A percentile compares a stretch with the other conserved stretches of the same genome.
phyloP scores from a whole-genome alignment of 148 eudicot genomes.

The Amaranthus cruentus region DNA sequence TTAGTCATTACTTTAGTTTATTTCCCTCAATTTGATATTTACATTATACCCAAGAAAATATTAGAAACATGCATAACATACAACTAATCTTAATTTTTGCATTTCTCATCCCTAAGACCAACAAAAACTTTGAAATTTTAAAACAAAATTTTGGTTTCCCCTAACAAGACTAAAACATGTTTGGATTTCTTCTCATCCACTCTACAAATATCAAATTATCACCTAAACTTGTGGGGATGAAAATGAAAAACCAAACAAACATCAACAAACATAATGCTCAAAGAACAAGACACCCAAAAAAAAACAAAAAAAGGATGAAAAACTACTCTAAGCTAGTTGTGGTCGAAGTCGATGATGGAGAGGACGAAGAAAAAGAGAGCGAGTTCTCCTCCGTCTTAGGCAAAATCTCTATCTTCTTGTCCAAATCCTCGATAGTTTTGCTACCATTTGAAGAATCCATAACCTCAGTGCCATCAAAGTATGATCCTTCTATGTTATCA shows the following conservation, averaged over 20 bases:
- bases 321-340: slow-evolving; percentile 24
- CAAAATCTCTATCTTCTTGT: slow-evolving; percentile 17
- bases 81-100: not conserved
- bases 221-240: slow-evolving; percentile 8
- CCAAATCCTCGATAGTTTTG: slow-evolving; percentile 19
- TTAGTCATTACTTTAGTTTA: not conserved
- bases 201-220: slow-evolving; percentile 16
- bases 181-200: slow-evolving; percentile 17
- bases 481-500: slow-evolving; percentile 9
- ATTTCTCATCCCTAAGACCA: not conserved
- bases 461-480: slow-evolving; percentile 11
- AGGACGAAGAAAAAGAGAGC: slow-evolving; percentile 14
- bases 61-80: not conserved
- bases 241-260: slow-evolving; percentile 10
- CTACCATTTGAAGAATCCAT: slow-evolving; percentile 4
- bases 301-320: not conserved
- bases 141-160: slow-evolving; percentile 18
- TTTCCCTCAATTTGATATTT: not conserved
- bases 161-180: slow-evolving; percentile 15
- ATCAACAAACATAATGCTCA: slow-evolving; percentile 18
- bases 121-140: not conserved
- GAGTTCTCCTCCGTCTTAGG: slow-evolving; percentile 20
- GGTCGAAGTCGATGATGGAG: slow-evolving; percentile 29
- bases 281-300: slow-evolving; percentile 12
- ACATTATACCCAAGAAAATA: not conserved